phyloP scores from a whole-genome alignment of 306 rosid species.

The Glycine tomentella region DNA sequence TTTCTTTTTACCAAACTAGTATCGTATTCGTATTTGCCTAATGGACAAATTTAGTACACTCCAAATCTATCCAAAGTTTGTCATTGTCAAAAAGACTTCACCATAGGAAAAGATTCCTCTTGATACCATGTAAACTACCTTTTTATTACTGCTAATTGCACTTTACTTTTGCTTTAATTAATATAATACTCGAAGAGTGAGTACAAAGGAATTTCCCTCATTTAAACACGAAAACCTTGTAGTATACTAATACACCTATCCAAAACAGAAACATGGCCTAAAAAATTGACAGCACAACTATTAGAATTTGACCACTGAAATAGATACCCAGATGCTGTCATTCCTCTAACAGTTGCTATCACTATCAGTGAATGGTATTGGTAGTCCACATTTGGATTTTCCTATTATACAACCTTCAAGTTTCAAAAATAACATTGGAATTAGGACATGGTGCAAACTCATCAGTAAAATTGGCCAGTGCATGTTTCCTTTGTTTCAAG shows the following conservation, averaged over 20 bases:
- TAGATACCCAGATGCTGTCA: constrained; percentile 3
- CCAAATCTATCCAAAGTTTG: constrained; percentile 8
- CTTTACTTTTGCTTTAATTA: constrained; percentile 34
- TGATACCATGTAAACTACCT: neutral
- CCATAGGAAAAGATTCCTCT: constrained; percentile 20
- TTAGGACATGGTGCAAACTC: constrained; percentile 32
- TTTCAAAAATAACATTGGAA: constrained; percentile 44
- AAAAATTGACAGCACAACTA: constrained; percentile 49
- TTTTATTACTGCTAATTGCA: constrained; percentile 12
- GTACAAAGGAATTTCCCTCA: constrained; percentile 26
- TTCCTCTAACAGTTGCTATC: constrained; percentile 12
- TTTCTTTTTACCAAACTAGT: neutral
- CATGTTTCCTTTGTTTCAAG: constrained; percentile 63
- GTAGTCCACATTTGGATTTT: constrained; percentile 23
- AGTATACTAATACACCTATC: constrained; percentile 24
- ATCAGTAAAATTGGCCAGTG: constrained; percentile 19
- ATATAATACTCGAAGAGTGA: constrained; percentile 23
- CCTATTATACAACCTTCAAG: constrained; percentile 43
- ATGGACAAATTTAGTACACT: neutral
- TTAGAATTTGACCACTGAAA: constrained; percentile 45
- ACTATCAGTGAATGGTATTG: constrained; percentile 20
- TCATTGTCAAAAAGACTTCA: constrained; percentile 17
- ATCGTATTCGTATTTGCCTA: neutral
- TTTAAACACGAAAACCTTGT: constrained; percentile 21
- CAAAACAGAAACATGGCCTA: constrained; percentile 44